Conservation (phyloP, 2,329 filamentous ascomycete genomes). For the Claviceps humidiphila region DNA sequence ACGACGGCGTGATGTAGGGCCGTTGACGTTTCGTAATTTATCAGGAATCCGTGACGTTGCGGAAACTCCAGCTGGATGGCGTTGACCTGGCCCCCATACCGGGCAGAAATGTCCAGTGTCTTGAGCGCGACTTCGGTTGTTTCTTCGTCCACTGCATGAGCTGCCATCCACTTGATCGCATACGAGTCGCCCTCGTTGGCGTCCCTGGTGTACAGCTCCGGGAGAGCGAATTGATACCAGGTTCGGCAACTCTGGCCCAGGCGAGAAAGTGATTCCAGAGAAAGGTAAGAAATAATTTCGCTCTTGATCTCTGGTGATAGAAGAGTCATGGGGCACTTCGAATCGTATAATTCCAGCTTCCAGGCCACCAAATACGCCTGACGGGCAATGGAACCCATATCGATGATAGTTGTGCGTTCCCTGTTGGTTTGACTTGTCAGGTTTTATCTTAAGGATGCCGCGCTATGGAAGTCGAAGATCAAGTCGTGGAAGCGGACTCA, state of each 20-base stretch:
- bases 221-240: background rate
- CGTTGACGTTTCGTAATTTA: background rate
- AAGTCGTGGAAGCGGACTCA: too few relatives aligned
- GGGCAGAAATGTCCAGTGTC: background rate
- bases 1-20: slow-evolving; percentile 1
- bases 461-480: too few relatives aligned
- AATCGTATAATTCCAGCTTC: background rate
- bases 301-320: slow-evolving; percentile 1
- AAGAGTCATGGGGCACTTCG: background rate
- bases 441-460: too few relatives aligned
- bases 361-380: background rate
- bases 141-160: background rate
- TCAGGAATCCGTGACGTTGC: too few relatives aligned
- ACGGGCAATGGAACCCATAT: too few relatives aligned
- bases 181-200: background rate
- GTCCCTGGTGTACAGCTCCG: background rate
- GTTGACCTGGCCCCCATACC: slow-evolving; percentile 1
- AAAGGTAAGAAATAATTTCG: background rate
- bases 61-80: background rate
- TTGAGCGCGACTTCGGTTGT: background rate
- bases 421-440: too few relatives aligned
- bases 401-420: too few relatives aligned
- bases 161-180: slow-evolving; percentile 3
- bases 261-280: background rate
- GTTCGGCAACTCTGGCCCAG: background rate